Evolutionary conservation across 225 moss, liverwort and hornwort genomes (phyloP), one percentile per base, ranked within the genome.

Genomic region (Pseudoscleropodium purum): DNA sequence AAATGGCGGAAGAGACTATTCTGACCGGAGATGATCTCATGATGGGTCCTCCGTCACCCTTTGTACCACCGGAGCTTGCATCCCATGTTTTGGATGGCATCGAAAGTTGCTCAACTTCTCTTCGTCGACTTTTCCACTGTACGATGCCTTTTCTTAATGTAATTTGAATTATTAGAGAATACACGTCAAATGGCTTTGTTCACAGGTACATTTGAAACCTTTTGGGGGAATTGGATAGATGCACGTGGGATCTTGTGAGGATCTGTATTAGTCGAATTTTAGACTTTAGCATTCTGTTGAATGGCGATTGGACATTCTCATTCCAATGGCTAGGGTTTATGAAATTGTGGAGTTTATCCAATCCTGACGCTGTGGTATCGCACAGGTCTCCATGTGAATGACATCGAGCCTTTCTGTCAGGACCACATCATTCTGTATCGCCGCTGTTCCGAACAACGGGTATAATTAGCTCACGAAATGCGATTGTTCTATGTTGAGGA

Each of bases 321-420:
- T 72, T 67, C 25, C 39, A 51, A 86, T 75, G 64, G 45, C 41
- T 43, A 36, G 85, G 74, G 74, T 86, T 87, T 78, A 61, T 43
- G 51, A 68, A 59, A 27, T 36, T 88, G 34, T 52, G 63, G 67
- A 77, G 67, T 68, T 63, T 17, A 36, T 84, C 12, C 39, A 81
- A 64, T 88, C 20, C 70, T 90, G 68, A 91, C 52, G 39, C 84
- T 34, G 59, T 86, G 63, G 87, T 70, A 31, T 68, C 33, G 51
- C n/a, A 66, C 90, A 97, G 97, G 97, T 91, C 95, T 98, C 41
- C 96, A 98, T 81, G 94, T 94, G 91, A 98, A 97, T 89, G 97
- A 96, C n/a, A 96, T 98, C 80, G 97, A 98, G 87, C 98, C 98
- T 43, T 98, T 98, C 90, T 98, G 98, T 86, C 98, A 98, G 79